Evolutionary conservation across 768 basidiomycete species (phyloP), one percentile per base, ranked within the genome.

Genomic region (Hydnum rufescens): DNA sequence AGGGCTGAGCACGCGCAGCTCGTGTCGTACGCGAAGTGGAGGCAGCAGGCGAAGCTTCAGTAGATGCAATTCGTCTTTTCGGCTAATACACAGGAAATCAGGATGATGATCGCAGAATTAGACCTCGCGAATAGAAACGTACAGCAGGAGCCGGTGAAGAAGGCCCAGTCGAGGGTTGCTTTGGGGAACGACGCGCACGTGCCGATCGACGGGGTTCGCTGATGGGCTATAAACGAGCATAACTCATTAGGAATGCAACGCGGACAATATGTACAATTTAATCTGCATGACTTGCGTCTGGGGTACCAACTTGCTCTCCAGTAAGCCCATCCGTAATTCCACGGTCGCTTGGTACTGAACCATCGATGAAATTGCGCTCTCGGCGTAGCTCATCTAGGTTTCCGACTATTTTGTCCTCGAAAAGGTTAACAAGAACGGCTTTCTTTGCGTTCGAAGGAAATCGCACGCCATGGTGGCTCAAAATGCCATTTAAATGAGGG

Each of bases 291-390:
- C 44, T 47, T 8, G 26, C 44, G 13, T 47, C 44, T 13, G 16
- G 44, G 26, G 32, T 49, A 34, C 25, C 69, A 54, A 88, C 64
- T 32, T 73, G 78, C 61, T 72, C 64, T n/a, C 86, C 86, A 4
- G 86, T 87, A n/a, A 77, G 56, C 22, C 86, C 86, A 63, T 89
- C 82, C 34, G 69, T 76, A 51, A 89, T 88, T 3, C 85, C 86
- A 53, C 84, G 78, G 55, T 83, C 81, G 59, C 83, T 87, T 3
- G 87, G 77, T 49, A 72, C 63, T 57, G 81, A 85, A 50, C 76
- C 78, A 62, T 76, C 74, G 57, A 70, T 74, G 66, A 75, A 76
- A 34, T 78, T 53, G 44, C 76, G 70, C 56, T 86, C 78, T 54
- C 71, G 77, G 63, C 73, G 77, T 53, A 81, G 66, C 57, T 75